Conservation (phyloP, 129 eudicot species). For the Daucus carota region DNA sequence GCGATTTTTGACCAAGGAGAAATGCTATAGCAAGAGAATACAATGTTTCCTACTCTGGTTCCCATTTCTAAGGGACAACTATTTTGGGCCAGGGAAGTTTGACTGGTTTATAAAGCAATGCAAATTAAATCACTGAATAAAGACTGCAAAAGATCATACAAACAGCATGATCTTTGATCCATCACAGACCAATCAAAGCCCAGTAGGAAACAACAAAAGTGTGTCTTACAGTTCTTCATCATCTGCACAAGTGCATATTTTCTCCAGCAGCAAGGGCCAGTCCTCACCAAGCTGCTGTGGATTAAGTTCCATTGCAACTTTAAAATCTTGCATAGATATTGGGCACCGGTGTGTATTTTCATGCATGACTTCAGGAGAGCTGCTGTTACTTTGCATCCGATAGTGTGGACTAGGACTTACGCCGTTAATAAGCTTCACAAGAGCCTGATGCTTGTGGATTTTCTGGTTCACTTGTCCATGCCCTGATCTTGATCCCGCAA, state of each 20-base stretch:
- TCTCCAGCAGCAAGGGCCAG: slow-evolving; percentile 79
- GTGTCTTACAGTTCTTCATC: slow-evolving; percentile 36
- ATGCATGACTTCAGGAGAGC: slow-evolving; percentile 35
- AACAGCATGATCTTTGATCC: slow-evolving; percentile 24
- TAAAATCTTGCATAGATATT: slow-evolving; percentile 70
- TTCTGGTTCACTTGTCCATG: slow-evolving; percentile 28
- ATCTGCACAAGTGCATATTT: slow-evolving; percentile 56
- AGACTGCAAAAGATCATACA: slow-evolving; percentile 3
- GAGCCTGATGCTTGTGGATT: slow-evolving; percentile 33
- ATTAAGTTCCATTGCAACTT: slow-evolving; percentile 84
- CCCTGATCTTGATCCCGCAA: slow-evolving; percentile 50
- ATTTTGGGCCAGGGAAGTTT: slow-evolving; percentile 19
- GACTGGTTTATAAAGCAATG: slow-evolving; percentile 21
- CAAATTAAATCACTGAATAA: slow-evolving; percentile 10
- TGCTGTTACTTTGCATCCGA: slow-evolving; percentile 43
- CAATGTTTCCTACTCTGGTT: slow-evolving; percentile 11
- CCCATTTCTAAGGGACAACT: slow-evolving; percentile 18
- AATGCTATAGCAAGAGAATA: slow-evolving; percentile 17
- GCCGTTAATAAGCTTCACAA: slow-evolving; percentile 38
- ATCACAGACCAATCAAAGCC: slow-evolving; percentile 22
- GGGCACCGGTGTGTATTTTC: slow-evolving; percentile 27
- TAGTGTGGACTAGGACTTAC: slow-evolving; percentile 37
- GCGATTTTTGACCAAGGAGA: slow-evolving; percentile 22
- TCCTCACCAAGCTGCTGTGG: slow-evolving; percentile 83
- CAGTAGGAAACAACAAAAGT: slow-evolving; percentile 18